Conservation (phyloP, 768 basidiomycete species). For the Rossbeevera mucosa region DNA sequence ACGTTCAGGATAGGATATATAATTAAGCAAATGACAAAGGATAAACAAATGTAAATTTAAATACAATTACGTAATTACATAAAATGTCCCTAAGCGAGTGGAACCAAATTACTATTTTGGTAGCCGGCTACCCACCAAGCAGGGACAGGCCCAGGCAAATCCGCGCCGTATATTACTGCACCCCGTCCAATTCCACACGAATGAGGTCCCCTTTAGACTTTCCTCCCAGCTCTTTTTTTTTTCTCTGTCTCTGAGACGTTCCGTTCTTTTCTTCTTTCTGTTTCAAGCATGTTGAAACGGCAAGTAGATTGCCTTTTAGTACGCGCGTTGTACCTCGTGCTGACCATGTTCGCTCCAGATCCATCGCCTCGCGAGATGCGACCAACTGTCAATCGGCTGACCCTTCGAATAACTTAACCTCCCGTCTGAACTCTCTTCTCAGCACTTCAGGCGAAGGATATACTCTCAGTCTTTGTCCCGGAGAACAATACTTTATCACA, state of each 20-base stretch:
- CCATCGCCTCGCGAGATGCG: neutral
- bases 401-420: conserved; percentile 57
- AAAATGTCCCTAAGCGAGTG: neutral
- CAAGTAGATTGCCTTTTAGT: neutral
- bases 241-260: neutral
- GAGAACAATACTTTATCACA: conserved; percentile 56
- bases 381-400: conserved; percentile 39
- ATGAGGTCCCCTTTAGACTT: neutral
- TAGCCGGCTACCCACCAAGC: neutral
- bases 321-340: neutral
- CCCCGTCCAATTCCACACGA: neutral
- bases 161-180: neutral
- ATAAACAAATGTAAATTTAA: neutral
- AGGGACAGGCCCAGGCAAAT: neutral
- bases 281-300: conserved; percentile 17
- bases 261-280: neutral
- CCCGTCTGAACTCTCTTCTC: conserved; percentile 61
- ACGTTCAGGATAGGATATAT: neutral
- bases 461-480: conserved; percentile 61
- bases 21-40: neutral
- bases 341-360: conserved; percentile 8
- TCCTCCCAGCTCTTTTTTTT: neutral
- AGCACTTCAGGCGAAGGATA: conserved; percentile 65
- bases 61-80: neutral
- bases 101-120: neutral